These are phyloP conservation scores for Sergeia podlipaevii DNA, from an alignment of 208 protist species.

Conservation along the genomic window DNA sequence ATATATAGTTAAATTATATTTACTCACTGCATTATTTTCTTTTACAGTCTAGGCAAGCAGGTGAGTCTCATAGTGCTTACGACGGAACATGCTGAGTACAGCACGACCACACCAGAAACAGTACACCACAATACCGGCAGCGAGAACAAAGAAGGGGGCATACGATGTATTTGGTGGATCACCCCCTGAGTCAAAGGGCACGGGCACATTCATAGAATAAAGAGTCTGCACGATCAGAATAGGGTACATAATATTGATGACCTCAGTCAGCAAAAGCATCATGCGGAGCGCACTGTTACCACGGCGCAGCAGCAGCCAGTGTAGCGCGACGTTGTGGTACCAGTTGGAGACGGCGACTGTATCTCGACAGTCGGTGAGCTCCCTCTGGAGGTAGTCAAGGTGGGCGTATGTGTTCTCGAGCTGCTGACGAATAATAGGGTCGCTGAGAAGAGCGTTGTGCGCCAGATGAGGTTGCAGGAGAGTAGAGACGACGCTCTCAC, in stretches of 20 bases:
- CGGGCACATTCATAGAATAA: slow-evolving; percentile 78
- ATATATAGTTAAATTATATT: background rate
- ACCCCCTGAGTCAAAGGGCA: slow-evolving; percentile 54
- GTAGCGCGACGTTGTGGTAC: slow-evolving; percentile 81
- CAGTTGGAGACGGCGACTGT: slow-evolving; percentile 79
- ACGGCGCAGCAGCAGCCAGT: slow-evolving; percentile 54
- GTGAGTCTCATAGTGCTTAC: slow-evolving; percentile 51
- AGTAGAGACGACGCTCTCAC: slow-evolving; percentile 57
- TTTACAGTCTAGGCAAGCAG: slow-evolving; percentile 35
- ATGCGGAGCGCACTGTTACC: slow-evolving; percentile 76
- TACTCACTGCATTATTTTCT: background rate
- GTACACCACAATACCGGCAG: slow-evolving; percentile 43
- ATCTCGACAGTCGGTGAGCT: slow-evolving; percentile 78
- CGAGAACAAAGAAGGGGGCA: slow-evolving; percentile 62
- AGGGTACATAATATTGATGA: slow-evolving; percentile 82
- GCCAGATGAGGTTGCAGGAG: slow-evolving; percentile 60
- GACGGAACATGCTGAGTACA: slow-evolving; percentile 28
- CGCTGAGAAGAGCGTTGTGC: slow-evolving; percentile 52
- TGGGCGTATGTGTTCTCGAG: slow-evolving; percentile 60
- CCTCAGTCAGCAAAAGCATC: slow-evolving; percentile 62
- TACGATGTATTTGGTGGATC: slow-evolving; percentile 39
- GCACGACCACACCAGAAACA: slow-evolving; percentile 24
- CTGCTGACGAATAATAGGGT: slow-evolving; percentile 41
- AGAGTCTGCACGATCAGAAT: slow-evolving; percentile 73
- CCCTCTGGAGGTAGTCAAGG: slow-evolving; percentile 60